Evolutionary conservation across 345 rosid species (phyloP).

Genomic region (Pseudoturritis turrita): DNA sequence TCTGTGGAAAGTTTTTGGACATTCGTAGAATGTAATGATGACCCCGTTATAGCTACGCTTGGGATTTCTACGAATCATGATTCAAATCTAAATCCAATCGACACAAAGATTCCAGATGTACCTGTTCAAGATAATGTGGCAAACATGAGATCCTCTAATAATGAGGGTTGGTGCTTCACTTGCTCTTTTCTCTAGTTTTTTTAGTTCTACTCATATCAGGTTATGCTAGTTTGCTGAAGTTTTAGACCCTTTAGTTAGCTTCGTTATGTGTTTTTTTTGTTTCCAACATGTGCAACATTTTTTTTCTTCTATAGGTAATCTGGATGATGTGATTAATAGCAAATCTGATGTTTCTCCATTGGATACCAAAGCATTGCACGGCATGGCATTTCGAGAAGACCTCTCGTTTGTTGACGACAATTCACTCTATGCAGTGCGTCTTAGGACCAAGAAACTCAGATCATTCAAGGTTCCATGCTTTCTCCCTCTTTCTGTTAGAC

Average conservation of each 20-base stretch:
- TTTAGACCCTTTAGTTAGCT: background rate
- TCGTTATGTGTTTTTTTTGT: background rate
- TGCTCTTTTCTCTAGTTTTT: background rate
- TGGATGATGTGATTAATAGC: constrained; percentile 25
- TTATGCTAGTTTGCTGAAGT: background rate
- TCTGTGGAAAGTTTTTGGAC: constrained; percentile 14
- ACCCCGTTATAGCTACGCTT: background rate
- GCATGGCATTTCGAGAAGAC: constrained; percentile 41
- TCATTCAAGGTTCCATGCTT: constrained; percentile 56
- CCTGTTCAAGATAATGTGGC: constrained; percentile 16
- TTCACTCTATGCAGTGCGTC: constrained; percentile 45
- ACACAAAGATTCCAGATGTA: background rate
- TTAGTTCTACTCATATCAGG: background rate
- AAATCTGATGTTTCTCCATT: constrained; percentile 26
- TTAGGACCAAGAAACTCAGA: constrained; percentile 43
- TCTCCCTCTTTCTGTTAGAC: constrained; percentile 13
- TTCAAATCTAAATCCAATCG: background rate
- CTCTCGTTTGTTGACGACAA: constrained; percentile 35
- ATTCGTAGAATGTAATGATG: background rate
- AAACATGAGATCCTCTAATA: constrained; percentile 12
- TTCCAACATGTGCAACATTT: background rate
- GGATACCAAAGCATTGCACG: constrained; percentile 49
- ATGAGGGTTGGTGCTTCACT: constrained; percentile 36
- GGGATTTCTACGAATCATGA: constrained; percentile 15
- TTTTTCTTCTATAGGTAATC: constrained; percentile 21